A percentile compares a stretch with the other conserved stretches of the same genome.
phyloP scores from a whole-genome alignment of 2,329 filamentous ascomycete genomes.

The Fonsecaea pugnacius region DNA sequence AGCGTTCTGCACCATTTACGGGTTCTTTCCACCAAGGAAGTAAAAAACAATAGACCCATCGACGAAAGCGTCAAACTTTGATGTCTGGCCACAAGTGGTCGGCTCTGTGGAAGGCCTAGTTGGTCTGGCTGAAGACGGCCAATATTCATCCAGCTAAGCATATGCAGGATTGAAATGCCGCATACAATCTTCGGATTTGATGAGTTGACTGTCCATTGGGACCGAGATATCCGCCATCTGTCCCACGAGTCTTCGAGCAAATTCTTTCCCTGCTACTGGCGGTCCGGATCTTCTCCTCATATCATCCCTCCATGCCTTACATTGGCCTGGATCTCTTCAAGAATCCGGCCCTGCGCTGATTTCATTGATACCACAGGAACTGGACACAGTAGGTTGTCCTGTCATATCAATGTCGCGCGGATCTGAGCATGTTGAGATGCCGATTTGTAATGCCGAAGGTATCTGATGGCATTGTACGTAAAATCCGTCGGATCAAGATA shows the following conservation, averaged over 20 bases:
- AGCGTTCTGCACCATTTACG: background rate
- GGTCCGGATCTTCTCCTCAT: background rate
- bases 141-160: background rate
- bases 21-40: background rate
- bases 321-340: background rate
- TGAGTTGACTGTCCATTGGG: background rate
- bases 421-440: background rate
- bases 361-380: background rate
- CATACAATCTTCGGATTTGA: background rate
- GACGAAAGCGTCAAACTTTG: background rate
- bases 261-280: background rate
- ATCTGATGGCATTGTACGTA: constrained; percentile 24
- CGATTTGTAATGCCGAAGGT: constrained; percentile 1
- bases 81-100: background rate
- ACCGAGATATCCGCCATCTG: background rate
- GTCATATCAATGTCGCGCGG: background rate
- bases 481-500: constrained; percentile 18
- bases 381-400: background rate
- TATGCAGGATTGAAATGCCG: background rate
- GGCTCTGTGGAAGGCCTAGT: background rate
- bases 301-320: background rate
- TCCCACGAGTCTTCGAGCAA: background rate
- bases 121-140: background rate
- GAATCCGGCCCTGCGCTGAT: background rate
- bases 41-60: background rate